phyloP scores from a whole-genome alignment of 805 yeast species.

The Starmerella bombi region DNA sequence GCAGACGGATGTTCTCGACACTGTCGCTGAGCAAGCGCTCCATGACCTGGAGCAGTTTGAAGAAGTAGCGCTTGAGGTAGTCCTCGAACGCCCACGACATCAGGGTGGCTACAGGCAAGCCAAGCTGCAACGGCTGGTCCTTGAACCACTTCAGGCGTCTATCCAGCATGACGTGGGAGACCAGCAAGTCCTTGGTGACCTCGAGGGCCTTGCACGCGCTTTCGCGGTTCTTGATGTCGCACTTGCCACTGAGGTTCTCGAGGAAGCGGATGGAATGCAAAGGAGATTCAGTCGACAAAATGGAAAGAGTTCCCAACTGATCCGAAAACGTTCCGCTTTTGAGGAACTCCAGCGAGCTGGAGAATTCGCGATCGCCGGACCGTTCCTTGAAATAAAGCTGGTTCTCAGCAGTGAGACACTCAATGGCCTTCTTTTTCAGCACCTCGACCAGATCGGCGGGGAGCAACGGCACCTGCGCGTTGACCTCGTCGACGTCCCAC shows the following conservation, averaged over 20 bases:
- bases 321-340: slow-evolving; percentile 88
- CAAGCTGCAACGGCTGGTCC: slow-evolving; percentile 46
- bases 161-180: slow-evolving; percentile 71
- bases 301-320: slow-evolving; percentile 87
- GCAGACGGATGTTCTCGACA: slow-evolving; percentile 73
- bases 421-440: slow-evolving; percentile 53
- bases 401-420: slow-evolving; percentile 56
- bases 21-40: slow-evolving; percentile 84
- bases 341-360: slow-evolving; percentile 57
- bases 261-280: slow-evolving; percentile 74
- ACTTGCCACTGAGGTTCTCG: slow-evolving; percentile 61
- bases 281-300: slow-evolving; percentile 90
- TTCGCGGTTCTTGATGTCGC: slow-evolving; percentile 84
- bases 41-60: slow-evolving; percentile 58
- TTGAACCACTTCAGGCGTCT: slow-evolving; percentile 70
- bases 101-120: slow-evolving; percentile 41
- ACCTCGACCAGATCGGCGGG: slow-evolving; percentile 40
- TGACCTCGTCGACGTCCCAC: slow-evolving; percentile 50
- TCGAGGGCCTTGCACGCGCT: slow-evolving; percentile 84
- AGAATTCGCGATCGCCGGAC: slow-evolving; percentile 71
- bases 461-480: slow-evolving; percentile 23
- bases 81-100: slow-evolving; percentile 81
- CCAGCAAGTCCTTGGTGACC: slow-evolving; percentile 76
- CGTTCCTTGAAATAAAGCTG: slow-evolving; percentile 56
- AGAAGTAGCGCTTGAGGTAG: slow-evolving; percentile 62